These are phyloP conservation scores for Saturnispora diversa DNA, from an alignment of 805 yeast species.

Conservation along the genomic window DNA sequence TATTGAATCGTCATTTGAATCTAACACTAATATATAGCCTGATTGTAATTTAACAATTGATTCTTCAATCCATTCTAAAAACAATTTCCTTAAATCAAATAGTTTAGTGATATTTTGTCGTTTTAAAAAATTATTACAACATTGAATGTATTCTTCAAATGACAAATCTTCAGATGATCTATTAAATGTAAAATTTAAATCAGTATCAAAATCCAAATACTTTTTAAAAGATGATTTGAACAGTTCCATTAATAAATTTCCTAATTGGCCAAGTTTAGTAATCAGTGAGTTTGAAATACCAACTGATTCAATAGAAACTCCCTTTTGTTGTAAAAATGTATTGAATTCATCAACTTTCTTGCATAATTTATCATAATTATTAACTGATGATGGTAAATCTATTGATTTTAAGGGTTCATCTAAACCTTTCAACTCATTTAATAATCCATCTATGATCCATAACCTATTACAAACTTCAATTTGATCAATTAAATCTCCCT, in stretches of 20 bases:
- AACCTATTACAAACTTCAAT: constrained; percentile 27
- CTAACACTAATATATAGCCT: constrained; percentile 11
- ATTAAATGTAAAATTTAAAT: constrained; percentile 12
- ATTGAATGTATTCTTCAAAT: constrained; percentile 17
- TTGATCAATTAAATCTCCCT: constrained; percentile 18
- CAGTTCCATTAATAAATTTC: constrained; percentile 9
- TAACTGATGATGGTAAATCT: constrained; percentile 15
- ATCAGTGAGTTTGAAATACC: constrained; percentile 17
- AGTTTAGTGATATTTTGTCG: constrained; percentile 10
- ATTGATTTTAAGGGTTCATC: constrained; percentile 14
- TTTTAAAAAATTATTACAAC: constrained; percentile 11
- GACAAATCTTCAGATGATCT: constrained; percentile 11
- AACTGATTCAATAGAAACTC: constrained; percentile 3
- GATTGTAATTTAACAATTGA: constrained; percentile 15
- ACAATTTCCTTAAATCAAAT: constrained; percentile 21
- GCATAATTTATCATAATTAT: constrained; percentile 16
- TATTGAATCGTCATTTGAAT: constrained; percentile 7
- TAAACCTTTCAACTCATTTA: constrained; percentile 20
- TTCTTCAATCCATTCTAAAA: constrained; percentile 20
- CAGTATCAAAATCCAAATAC: constrained; percentile 11
- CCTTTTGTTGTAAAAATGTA: not conserved
- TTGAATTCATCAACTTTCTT: constrained; percentile 13
- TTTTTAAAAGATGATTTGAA: constrained; percentile 14
- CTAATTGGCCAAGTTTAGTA: constrained; percentile 10
- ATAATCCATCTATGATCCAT: constrained; percentile 27